Base-by-base conservation (phyloP, 1,284 basidiomycete genomes). In the Boletus sp. region DNA sequence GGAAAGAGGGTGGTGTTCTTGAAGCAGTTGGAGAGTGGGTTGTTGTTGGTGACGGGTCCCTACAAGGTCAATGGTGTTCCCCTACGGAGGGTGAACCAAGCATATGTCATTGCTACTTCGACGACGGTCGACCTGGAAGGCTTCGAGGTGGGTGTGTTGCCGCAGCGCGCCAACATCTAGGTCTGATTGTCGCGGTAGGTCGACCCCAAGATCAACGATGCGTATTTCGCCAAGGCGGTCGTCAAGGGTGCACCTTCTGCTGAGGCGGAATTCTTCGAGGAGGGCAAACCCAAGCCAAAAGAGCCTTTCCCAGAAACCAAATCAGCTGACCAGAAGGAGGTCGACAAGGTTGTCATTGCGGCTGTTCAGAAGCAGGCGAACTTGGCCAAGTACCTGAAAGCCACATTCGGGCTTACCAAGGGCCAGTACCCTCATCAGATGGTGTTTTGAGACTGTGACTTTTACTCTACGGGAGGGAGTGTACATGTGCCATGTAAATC, bases 41-140 rank as follows among this genome's bases (percentile, higher is more conserved):
- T 99, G 62, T 75, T 99, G 64, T 81, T 99, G 71, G 93, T 99
- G 65, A 95, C 94, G 44, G 96, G 96, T 53, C 96, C 96, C 49
- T 98, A 85, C 85, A 97, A 95, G 84, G 69, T 99, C 71, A 99
- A 99, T 75, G 96, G 96, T 72, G 96, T 99, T 38, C 96, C 96
- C 62, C 80, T 99, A 69, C 84, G 95, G 70, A 84, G 96, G 71
- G 94, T 99, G 57, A 96, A 95, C 80, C 95, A 98, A 80, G 94
- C 96, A 50, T 99, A 99, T 72, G 94, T 96, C 56, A 98, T 99
- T 67, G 93, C 95, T 56, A 99, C 96, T 55, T 94, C 94, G 55
- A 98, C 96, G 67, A 94, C 91, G 76, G 74, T 99, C 64, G 91
- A 97, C 62, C 72, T 99, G 57, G 78, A 77, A 40, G 80, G 76